Conservation (phyloP, 768 basidiomycete species). For the Suillus brevipes region DNA sequence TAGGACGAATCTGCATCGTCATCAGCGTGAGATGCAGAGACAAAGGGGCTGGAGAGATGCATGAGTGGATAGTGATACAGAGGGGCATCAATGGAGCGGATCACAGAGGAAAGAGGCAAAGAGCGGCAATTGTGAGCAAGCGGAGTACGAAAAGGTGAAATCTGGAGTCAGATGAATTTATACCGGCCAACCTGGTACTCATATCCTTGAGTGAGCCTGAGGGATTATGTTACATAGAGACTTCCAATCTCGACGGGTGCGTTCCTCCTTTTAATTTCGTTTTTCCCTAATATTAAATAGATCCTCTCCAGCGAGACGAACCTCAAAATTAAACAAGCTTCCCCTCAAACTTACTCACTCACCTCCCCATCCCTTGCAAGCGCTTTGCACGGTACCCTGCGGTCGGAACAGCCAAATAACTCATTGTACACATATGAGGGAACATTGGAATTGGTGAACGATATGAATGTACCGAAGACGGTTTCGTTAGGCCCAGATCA, state of each 20-base stretch:
- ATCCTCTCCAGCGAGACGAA: conserved; percentile 78
- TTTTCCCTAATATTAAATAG: background rate
- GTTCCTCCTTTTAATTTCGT: conserved; percentile 11
- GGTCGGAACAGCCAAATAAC: conserved; percentile 97
- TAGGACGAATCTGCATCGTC: too few species aligned
- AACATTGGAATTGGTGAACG: conserved; percentile 62
- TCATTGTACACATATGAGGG: conserved; percentile 96
- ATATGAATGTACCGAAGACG: conserved; percentile 64
- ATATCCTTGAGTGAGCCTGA: conserved; percentile 93
- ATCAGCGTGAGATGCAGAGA: too few species aligned
- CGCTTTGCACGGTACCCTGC: conserved; percentile 75
- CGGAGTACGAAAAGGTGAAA: too few species aligned
- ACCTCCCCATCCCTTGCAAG: conserved; percentile 77
- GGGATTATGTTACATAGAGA: conserved; percentile 96
- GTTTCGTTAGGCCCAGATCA: conserved; percentile 95
- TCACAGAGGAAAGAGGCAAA: too few species aligned
- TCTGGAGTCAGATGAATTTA: conserved; percentile 88
- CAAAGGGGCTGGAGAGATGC: too few species aligned
- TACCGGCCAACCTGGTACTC: conserved; percentile 91
- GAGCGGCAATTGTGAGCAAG: too few species aligned
- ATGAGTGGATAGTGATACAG: too few species aligned
- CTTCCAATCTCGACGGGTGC: conserved; percentile 95
- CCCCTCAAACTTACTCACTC: conserved; percentile 73
- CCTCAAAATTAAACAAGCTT: conserved; percentile 97
- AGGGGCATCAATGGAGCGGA: too few species aligned